Percentiles rank a stretch among this genome's conserved stretches.
Conservation (phyloP, 169 alveolate species). For the Theileria orientalis region DNA sequence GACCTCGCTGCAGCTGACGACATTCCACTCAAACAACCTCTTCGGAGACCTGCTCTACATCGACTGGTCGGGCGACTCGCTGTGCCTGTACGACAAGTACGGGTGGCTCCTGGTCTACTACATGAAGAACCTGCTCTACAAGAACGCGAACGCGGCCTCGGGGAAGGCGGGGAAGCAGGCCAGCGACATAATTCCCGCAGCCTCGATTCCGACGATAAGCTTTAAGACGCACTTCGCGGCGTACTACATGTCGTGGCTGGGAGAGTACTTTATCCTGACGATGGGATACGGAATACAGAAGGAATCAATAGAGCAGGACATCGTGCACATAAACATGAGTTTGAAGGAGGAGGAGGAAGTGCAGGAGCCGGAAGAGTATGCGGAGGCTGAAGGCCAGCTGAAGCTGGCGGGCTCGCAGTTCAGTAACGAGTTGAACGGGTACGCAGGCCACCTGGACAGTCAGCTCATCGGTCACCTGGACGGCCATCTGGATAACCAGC, state of each 20-base stretch:
- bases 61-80: constrained; percentile 54
- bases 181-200: not conserved
- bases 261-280: constrained; percentile 42
- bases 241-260: constrained; percentile 33
- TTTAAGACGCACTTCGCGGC: constrained; percentile 48
- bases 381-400: too few species aligned
- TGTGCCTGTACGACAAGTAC: constrained; percentile 33
- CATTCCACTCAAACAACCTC: constrained; percentile 18
- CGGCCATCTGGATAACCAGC: not conserved
- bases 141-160: constrained; percentile 7
- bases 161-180: not conserved
- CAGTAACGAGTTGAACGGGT: too few species aligned
- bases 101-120: constrained; percentile 56
- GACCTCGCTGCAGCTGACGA: not conserved
- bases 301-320: constrained; percentile 20
- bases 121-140: constrained; percentile 34
- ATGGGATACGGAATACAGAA: constrained; percentile 37
- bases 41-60: constrained; percentile 51
- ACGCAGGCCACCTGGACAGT: not conserved
- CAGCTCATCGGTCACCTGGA: too few species aligned
- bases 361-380: not conserved
- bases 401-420: too few species aligned
- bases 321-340: not conserved
- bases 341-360: not conserved
- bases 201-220: constrained; percentile 38